Base-by-base conservation (phyloP, 192 early-diverging fungal genomes). In the Entomortierella beljakovae region DNA sequence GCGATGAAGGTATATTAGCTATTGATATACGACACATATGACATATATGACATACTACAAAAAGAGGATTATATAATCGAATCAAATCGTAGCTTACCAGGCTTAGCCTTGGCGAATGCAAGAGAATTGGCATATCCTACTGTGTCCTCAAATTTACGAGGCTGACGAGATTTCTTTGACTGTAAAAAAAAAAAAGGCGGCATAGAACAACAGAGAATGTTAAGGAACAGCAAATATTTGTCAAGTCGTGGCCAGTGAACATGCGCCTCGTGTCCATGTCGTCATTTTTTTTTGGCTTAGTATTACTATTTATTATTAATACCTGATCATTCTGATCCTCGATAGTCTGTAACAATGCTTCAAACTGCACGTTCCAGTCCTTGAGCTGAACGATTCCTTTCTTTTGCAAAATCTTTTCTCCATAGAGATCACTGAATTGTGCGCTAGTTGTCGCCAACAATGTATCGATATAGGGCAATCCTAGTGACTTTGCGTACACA, bases 401-500 rank as follows among this genome's bases (percentile, higher is more conserved):
- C 33, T 71, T 64, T 22, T 71, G 43, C 63, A 57, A 40, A 80
- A 92, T 69, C 50, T 69, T 55, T 0, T 71, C 64, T 10, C 64
- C 72, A 68, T 88, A 96, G 11, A 84, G 84, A 0, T 84, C 81
- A 23, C 87, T 76, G 75, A 97, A 97, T 22, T 89, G 80, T 28
- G 83, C 79, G 62, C 91, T 91, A 13, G 90, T 86, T 20, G 83
- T 87, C 40, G 87, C 86, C 22, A 97, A 81, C 52, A 98, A 85
- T 53, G 95, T 93, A 54, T 94, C 93, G 50, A 96, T 86, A 67
- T 96, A 96, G 2, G 92, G 82, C 10, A 98, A 87, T 64, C 93
- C 92, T 8, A 96, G 88, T 1, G 94, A 90, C 82, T 95, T 96
- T 63, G 94, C 93, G 70, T 95, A 96, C 7, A 93, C 95, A 26